These are phyloP conservation scores for Pichia sp. DNA, from an alignment of 1,139 yeast genomes.

Conservation along the genomic window DNA sequence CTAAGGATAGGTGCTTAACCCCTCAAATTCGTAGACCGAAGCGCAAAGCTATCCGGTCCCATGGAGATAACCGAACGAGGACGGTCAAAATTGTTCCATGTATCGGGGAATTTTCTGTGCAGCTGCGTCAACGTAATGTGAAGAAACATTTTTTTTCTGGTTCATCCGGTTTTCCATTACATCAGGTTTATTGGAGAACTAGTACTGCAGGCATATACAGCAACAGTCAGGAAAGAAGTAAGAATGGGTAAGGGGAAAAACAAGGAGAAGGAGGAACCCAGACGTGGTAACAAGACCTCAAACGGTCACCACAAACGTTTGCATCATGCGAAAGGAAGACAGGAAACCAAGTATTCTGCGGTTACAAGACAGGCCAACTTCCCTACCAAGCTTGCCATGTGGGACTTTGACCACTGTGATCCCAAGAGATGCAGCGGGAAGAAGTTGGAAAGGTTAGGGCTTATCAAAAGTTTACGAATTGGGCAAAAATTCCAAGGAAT, in stretches of 20 bases:
- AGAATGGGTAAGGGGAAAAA: slow-evolving; percentile 66
- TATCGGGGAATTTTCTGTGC: neutral
- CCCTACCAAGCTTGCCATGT: slow-evolving; percentile 77
- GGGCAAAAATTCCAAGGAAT: slow-evolving; percentile 92
- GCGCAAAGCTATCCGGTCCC: slow-evolving; percentile 15
- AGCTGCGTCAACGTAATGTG: neutral
- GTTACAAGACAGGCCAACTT: slow-evolving; percentile 36
- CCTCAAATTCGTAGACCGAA: neutral
- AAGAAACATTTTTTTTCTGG: neutral
- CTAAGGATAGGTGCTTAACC: neutral
- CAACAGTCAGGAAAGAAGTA: neutral
- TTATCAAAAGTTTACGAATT: slow-evolving; percentile 69
- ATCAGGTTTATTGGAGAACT: neutral
- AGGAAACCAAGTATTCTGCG: slow-evolving; percentile 36
- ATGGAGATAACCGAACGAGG: slow-evolving; percentile 22
- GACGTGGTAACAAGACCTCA: slow-evolving; percentile 39
- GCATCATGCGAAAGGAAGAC: slow-evolving; percentile 46
- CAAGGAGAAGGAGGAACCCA: slow-evolving; percentile 42
- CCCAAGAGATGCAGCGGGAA: slow-evolving; percentile 98
- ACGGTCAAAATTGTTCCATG: neutral
- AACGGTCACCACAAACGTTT: slow-evolving; percentile 59
- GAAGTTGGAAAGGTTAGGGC: slow-evolving; percentile 82
- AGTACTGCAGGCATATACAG: neutral
- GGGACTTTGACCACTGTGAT: slow-evolving; percentile 98
- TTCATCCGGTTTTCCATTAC: neutral